Evolutionary conservation across 495 filamentous ascomycete species (phyloP).

Genomic region (Rostrohypoxylon terebratum): DNA sequence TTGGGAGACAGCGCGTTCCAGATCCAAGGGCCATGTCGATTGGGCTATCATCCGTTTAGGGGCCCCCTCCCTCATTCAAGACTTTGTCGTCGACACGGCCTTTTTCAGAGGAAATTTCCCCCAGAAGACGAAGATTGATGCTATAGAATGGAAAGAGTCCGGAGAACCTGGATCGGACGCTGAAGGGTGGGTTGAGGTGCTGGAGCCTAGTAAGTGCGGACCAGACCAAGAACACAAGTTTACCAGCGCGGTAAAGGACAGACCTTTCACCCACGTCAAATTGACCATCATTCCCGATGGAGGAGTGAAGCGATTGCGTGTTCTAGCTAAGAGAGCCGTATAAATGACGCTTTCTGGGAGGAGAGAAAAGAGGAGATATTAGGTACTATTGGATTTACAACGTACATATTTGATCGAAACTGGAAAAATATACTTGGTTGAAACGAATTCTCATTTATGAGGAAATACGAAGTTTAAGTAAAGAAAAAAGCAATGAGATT

Average conservation of each 20-base stretch:
- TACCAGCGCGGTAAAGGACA: slow-evolving; percentile 63
- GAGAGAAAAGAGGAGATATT: slow-evolving; percentile 2
- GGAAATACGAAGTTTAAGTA: background rate
- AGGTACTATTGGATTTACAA: slow-evolving; percentile 2
- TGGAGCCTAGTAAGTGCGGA: slow-evolving; percentile 73
- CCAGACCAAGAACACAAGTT: slow-evolving; percentile 89
- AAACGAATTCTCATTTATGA: background rate
- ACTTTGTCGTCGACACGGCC: slow-evolving; percentile 85
- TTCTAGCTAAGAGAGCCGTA: slow-evolving; percentile 74
- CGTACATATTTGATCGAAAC: background rate
- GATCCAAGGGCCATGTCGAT: slow-evolving; percentile 82
- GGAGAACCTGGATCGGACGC: slow-evolving; percentile 69
- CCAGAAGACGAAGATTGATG: slow-evolving; percentile 77
- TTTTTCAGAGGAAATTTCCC: slow-evolving; percentile 94
- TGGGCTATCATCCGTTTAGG: slow-evolving; percentile 87
- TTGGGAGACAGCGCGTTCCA: slow-evolving; percentile 89
- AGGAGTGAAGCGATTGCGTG: slow-evolving; percentile 86
- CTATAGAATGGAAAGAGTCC: slow-evolving; percentile 65
- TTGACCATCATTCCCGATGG: slow-evolving; percentile 93
- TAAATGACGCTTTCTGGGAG: slow-evolving; percentile 33
- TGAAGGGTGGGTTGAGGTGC: slow-evolving; percentile 75
- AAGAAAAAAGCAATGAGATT: background rate
- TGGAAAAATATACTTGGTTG: background rate
- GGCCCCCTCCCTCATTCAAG: slow-evolving; percentile 73
- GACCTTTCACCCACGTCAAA: slow-evolving; percentile 81